A percentile compares a stretch with the other conserved stretches of the same genome.
Evolutionary conservation across 2,329 filamentous ascomycete genomes (phyloP).

Genomic region (Aspergillus neoniger): DNA sequence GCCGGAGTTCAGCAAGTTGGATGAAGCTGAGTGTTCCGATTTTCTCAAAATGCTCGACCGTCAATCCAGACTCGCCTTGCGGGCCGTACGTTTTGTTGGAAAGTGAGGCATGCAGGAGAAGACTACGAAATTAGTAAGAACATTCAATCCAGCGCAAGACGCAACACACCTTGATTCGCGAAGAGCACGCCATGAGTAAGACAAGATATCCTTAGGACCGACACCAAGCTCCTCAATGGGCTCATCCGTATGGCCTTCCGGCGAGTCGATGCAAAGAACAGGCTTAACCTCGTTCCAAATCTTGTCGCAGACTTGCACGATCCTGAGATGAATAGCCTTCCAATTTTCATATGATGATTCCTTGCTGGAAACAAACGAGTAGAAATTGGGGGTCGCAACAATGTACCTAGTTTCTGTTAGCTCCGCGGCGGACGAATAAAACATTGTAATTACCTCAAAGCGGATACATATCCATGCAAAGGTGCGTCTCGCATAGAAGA

Average conservation of each 20-base stretch:
- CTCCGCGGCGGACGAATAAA: not conserved
- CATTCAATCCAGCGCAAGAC: constrained; percentile 12
- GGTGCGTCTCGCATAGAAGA: constrained; percentile 67
- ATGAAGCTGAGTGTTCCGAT: constrained; percentile 76
- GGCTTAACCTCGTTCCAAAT: constrained; percentile 76
- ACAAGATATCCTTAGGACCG: constrained; percentile 81
- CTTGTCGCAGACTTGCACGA: constrained; percentile 63
- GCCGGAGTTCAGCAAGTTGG: constrained; percentile 79
- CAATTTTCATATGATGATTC: constrained; percentile 26
- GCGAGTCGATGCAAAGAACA: constrained; percentile 88
- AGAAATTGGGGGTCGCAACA: constrained; percentile 46
- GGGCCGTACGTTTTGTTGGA: constrained; percentile 55
- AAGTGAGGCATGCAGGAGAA: constrained; percentile 67
- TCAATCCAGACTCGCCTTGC: constrained; percentile 48
- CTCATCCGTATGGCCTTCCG: constrained; percentile 72
- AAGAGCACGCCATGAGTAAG: constrained; percentile 92
- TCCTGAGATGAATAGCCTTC: constrained; percentile 45
- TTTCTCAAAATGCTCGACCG: constrained; percentile 59
- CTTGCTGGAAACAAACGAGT: constrained; percentile 33
- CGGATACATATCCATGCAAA: constrained; percentile 70
- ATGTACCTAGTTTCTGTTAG: constrained; percentile 46
- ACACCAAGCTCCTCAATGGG: constrained; percentile 70
- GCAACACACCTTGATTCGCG: constrained; percentile 78
- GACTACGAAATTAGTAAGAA: constrained; percentile 52
- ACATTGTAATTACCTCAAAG: constrained; percentile 55